Base-by-base conservation (phyloP, 768 basidiomycete genomes). In the Dioszegia aurantiaca region DNA sequence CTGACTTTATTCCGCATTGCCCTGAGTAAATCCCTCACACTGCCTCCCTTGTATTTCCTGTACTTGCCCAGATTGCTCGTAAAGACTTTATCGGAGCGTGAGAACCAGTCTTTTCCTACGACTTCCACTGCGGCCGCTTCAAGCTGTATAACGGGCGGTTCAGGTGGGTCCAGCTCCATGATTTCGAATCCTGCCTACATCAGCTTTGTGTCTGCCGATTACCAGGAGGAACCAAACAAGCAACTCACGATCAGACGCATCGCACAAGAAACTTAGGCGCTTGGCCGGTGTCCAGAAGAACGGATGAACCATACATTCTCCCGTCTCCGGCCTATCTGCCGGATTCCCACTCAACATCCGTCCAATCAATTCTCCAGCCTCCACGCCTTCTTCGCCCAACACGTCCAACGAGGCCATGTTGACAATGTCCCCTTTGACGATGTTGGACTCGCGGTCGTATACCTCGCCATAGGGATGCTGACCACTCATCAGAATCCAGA, bases 41-140 rank as follows among this genome's bases (percentile, higher is more conserved):
- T 88, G 69, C 81, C 81, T 19, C 88, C 90, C 71, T 98, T 90
- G 71, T 99, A 99, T 77, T 98, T 99, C 66, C 95, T 82, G 78
- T 92, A 98, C 76, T 98, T 98, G 54, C 94, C 93, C 52, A 99
- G 78, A 74, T 91, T 98, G 60, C 94, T 93, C 53, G 91, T 85
- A 76, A 99, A 90, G 12, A 86, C 79, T 66, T 86, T 89, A 79
- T 98, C 93, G 43, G 97, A 81, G 40, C 86, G 83, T 14, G 84
- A 75, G 60, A 87, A 85, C 95, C 95, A 99, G 77, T 97, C 94
- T 57, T 83, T 82, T 19, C 73, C 73, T 2, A 99, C 87, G 47
- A 98, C 86, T 9, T 78, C 76, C 30, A 70, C 63, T 0, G 90
- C 88, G 44, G 81, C 82, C 0, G 78, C 81, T 78, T 99, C 95